phyloP scores from a whole-genome alignment of 1,284 basidiomycete genomes.

The Kwoniella shivajii region DNA sequence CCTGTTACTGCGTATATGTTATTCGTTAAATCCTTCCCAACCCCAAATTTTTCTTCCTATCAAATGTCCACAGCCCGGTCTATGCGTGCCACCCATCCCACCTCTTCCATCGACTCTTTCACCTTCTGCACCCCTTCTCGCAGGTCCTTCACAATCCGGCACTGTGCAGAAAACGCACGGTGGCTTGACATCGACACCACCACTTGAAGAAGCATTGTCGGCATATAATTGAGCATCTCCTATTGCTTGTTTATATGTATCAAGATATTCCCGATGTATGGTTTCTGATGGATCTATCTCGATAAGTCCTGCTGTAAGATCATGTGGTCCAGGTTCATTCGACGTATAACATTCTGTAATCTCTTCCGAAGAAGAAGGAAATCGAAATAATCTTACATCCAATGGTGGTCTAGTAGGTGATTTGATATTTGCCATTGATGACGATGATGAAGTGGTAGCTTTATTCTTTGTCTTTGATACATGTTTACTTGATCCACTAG shows the following conservation, averaged over 20 bases:
- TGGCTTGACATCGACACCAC: conserved; percentile 15
- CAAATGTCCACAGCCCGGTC: conserved; percentile 49
- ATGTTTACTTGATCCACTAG: background rate
- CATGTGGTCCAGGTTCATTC: conserved; percentile 18
- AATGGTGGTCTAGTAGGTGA: conserved; percentile 37
- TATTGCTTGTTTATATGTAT: conserved; percentile 33
- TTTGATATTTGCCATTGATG: background rate
- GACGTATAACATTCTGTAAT: background rate
- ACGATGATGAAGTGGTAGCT: conserved; percentile 7
- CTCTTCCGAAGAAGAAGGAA: conserved; percentile 38
- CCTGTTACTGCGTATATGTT: too few relatives aligned
- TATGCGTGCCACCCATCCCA: conserved; percentile 45
- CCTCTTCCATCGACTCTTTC: conserved; percentile 51
- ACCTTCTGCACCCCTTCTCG: conserved; percentile 47
- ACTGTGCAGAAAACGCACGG: conserved; percentile 49
- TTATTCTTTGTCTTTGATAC: conserved; percentile 40
- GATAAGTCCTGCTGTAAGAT: conserved; percentile 44
- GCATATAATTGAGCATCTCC: conserved; percentile 39
- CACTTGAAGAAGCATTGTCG: too few relatives aligned
- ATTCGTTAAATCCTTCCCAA: conserved; percentile 39
- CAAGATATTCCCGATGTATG: conserved; percentile 33
- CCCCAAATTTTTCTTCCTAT: conserved; percentile 49
- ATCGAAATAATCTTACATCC: conserved; percentile 49
- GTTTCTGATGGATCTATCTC: conserved; percentile 26
- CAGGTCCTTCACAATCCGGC: conserved; percentile 52